These are phyloP conservation scores for Hibiscus tridactylites DNA, from an alignment of 345 rosid genomes.

Conservation along the genomic window DNA sequence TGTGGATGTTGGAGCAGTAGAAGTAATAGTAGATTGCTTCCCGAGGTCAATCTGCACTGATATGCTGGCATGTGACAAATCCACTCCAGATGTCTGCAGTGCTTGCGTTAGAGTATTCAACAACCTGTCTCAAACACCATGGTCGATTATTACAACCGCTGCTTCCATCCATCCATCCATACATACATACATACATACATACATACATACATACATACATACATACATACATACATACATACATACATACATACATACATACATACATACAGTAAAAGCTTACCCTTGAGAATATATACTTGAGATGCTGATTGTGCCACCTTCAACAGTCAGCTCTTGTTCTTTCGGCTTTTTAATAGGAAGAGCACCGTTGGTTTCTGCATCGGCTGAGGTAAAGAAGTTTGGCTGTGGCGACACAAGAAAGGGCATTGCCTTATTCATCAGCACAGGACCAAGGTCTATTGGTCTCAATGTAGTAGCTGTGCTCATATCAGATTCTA, in stretches of 20 bases:
- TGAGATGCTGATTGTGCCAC: slow-evolving; percentile 77
- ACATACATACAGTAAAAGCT: slow-evolving; percentile 6
- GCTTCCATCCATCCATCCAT: too few species aligned
- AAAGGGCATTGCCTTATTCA: slow-evolving; percentile 37
- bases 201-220: too few species aligned
- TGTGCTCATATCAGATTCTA: slow-evolving; percentile 33
- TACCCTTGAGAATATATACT: slow-evolving; percentile 84
- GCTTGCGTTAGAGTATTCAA: slow-evolving; percentile 75
- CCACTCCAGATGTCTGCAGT: slow-evolving; percentile 79
- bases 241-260: too few species aligned
- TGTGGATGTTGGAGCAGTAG: slow-evolving; percentile 19
- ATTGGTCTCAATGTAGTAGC: slow-evolving; percentile 29
- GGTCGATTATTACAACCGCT: too few species aligned
- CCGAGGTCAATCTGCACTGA: slow-evolving; percentile 85
- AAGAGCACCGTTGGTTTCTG: slow-evolving; percentile 27
- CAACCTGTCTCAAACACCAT: slow-evolving; percentile 39
- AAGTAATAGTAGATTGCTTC: slow-evolving; percentile 31
- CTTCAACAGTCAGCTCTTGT: slow-evolving; percentile 41
- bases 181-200: too few species aligned
- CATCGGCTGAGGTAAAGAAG: slow-evolving; percentile 29
- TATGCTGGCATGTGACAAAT: slow-evolving; percentile 74
- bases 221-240: too few species aligned
- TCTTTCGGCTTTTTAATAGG: slow-evolving; percentile 32
- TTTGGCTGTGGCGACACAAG: slow-evolving; percentile 56
- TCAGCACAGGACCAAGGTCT: slow-evolving; percentile 32